Evolutionary conservation across 352 stramenopile genomes (phyloP).

Genomic region (Globisporangium camurandrum): DNA sequence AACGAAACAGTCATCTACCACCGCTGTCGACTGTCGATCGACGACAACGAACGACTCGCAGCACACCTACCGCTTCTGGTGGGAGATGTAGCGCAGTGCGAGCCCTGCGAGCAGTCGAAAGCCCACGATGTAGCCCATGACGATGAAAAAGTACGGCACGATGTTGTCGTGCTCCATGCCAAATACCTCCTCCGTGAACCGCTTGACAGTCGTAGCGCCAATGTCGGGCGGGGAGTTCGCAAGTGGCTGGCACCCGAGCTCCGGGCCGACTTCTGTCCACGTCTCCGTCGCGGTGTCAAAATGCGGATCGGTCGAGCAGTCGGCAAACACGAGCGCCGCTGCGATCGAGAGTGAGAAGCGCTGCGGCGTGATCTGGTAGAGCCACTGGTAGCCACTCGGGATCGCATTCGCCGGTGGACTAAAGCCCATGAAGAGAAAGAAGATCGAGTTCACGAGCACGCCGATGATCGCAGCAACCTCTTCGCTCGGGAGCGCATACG

Average conservation of each 20-base stretch:
- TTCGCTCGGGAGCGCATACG: no score
- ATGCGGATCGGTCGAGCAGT: slow-evolving; percentile 5
- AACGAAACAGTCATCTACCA: neutral
- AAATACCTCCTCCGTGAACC: no score
- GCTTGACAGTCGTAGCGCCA: no score
- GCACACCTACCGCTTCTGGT: slow-evolving; percentile 10
- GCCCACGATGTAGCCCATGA: slow-evolving; percentile 14
- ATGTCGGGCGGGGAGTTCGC: no score
- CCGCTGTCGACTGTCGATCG: neutral
- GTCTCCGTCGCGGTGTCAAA: slow-evolving; percentile 4
- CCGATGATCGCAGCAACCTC: no score
- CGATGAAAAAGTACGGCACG: slow-evolving; percentile 10
- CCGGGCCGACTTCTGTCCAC: slow-evolving; percentile 3
- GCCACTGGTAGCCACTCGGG: no score
- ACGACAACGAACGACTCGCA: neutral
- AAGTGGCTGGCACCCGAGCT: slow-evolving; percentile 15
- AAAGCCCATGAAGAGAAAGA: no score
- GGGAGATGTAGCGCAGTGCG: slow-evolving; percentile 15
- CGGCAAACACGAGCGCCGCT: slow-evolving; percentile 8
- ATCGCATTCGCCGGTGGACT: no score
- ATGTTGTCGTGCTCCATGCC: slow-evolving; percentile 15
- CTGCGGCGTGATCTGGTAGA: no score
- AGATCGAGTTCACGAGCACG: no score
- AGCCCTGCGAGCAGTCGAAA: slow-evolving; percentile 15
- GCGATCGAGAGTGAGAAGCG: slow-evolving; percentile 13